Percentiles rank a stretch among this genome's conserved stretches.
Evolutionary conservation across 805 yeast genomes (phyloP).

Genomic region (Candida manassasensis): DNA sequence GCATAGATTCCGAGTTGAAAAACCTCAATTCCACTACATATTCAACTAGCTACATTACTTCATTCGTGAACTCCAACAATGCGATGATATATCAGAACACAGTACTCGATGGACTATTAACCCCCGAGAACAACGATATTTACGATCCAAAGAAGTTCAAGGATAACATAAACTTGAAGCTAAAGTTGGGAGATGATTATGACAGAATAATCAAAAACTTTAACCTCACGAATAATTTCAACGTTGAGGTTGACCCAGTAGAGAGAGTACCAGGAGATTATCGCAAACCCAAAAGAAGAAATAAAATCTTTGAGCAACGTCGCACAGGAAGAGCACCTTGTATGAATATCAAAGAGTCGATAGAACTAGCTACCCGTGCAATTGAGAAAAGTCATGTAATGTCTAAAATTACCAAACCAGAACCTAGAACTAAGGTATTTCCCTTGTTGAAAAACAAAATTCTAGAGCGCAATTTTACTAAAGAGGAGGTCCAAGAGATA

Average conservation of each 20-base stretch:
- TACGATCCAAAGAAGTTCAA: constrained; percentile 3
- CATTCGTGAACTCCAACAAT: background rate
- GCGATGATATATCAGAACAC: constrained; percentile 1
- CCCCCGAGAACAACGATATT: background rate
- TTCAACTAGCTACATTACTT: too few species aligned
- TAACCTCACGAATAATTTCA: background rate
- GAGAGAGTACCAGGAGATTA: background rate
- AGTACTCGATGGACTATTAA: constrained; percentile 3
- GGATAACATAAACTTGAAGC: constrained; percentile 3
- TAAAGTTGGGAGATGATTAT: constrained; percentile 4
- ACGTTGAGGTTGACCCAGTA: background rate
- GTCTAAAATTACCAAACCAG: background rate
- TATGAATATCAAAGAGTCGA: constrained; percentile 1
- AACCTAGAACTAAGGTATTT: background rate
- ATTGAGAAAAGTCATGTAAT: background rate
- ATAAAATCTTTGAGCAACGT: constrained; percentile 3
- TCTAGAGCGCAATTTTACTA: background rate
- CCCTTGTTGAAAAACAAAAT: background rate
- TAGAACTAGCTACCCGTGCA: constrained; percentile 4
- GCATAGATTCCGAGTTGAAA: too few species aligned
- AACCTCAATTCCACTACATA: too few species aligned
- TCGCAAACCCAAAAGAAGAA: background rate
- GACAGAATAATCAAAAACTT: constrained; percentile 1
- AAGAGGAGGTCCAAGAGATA: background rate
- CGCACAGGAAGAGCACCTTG: constrained; percentile 2